Evolutionary conservation across 441 rosid genomes (phyloP).

Genomic region (Arabidopsis lyrata): DNA sequence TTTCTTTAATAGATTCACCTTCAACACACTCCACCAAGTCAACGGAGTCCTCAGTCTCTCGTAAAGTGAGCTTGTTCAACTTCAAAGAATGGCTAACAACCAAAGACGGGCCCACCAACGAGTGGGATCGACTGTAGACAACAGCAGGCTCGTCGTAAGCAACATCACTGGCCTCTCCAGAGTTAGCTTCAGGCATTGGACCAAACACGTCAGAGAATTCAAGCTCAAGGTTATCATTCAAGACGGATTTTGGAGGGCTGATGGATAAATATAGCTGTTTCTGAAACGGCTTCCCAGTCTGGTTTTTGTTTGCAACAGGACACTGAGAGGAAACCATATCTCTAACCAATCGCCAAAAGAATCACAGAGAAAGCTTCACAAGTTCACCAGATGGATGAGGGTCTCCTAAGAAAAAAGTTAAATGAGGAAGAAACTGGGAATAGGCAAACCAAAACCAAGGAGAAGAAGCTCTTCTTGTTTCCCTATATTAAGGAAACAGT

Average conservation of each 20-base stretch:
- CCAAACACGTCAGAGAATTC: constrained; percentile 90
- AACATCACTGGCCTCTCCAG: constrained; percentile 47
- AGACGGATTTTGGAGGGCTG: constrained; percentile 54
- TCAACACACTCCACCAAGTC: constrained; percentile 56
- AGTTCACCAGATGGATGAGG: constrained; percentile 22
- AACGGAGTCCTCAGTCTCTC: constrained; percentile 56
- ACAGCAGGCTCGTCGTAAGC: constrained; percentile 72
- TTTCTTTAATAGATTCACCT: constrained; percentile 47
- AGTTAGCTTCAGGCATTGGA: constrained; percentile 51
- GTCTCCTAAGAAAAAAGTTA: constrained; percentile 54
- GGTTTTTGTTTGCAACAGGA: constrained; percentile 48
- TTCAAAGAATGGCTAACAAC: constrained; percentile 62
- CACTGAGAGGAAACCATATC: constrained; percentile 73
- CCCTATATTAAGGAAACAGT: constrained; percentile 86
- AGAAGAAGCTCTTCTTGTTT: constrained; percentile 69
- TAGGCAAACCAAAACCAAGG: constrained; percentile 72
- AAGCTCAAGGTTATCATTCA: constrained; percentile 60
- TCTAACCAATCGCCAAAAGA: constrained; percentile 41
- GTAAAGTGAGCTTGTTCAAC: constrained; percentile 66
- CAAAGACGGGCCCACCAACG: constrained; percentile 84
- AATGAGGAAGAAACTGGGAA: constrained; percentile 59
- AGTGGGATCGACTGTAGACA: constrained; percentile 78
- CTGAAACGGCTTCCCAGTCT: constrained; percentile 47
- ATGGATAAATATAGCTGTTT: constrained; percentile 52
- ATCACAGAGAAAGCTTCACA: constrained; percentile 34